Percentiles rank a stretch among this genome's conserved stretches.
Conservation (phyloP, 2,329 filamentous ascomycete species). For the Calonectria ilicicola region DNA sequence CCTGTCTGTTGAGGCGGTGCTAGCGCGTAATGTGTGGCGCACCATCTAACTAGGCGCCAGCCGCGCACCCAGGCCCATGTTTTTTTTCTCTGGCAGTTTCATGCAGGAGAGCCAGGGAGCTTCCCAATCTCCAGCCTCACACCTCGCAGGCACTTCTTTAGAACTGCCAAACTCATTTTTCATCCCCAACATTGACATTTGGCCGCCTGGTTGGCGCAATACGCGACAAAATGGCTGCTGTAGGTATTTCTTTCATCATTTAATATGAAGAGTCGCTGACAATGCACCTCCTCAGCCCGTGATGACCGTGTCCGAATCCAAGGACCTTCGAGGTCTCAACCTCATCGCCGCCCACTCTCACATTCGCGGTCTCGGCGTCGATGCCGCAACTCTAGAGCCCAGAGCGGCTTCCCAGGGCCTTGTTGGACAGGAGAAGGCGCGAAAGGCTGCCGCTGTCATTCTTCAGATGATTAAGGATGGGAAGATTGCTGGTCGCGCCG, state of each 20-base stretch:
- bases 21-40: conserved; percentile 23
- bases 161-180: conserved; percentile 20
- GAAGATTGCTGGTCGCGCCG: conserved; percentile 95
- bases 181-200: conserved; percentile 26
- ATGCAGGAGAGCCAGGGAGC: conserved; percentile 24
- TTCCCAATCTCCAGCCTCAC: conserved; percentile 34
- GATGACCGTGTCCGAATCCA: conserved; percentile 90
- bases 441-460: conserved; percentile 95
- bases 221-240: conserved; percentile 62
- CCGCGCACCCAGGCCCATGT: conserved; percentile 29
- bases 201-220: conserved; percentile 31
- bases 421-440: conserved; percentile 95
- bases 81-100: conserved; percentile 29
- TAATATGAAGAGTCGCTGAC: conserved; percentile 30
- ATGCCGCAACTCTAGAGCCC: conserved; percentile 90
- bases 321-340: conserved; percentile 95
- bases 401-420: conserved; percentile 88
- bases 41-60: conserved; percentile 25
- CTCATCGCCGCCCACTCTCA: conserved; percentile 99
- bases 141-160: conserved; percentile 12
- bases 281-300: conserved; percentile 59
- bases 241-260: conserved; percentile 50
- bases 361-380: conserved; percentile 94
- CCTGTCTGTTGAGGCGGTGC: conserved; percentile 25
- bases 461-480: conserved; percentile 99